Percentiles rank a stretch among this genome's conserved stretches.
Conservation (phyloP, 164 flowering plant genomes). For the Paratinospora sagittata region DNA sequence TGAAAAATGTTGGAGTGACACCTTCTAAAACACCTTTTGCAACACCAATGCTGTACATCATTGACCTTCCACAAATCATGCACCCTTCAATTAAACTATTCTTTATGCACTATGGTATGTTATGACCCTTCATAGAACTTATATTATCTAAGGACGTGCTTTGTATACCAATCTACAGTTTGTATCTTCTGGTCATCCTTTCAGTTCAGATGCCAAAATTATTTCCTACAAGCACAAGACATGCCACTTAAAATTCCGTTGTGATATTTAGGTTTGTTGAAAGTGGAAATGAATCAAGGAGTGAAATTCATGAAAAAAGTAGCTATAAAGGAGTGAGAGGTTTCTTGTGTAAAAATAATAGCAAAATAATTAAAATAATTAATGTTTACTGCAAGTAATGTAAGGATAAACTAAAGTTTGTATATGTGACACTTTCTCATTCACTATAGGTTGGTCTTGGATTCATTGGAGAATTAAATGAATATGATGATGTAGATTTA, state of each 20-base stretch:
- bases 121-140: not conserved
- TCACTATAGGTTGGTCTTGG: not conserved
- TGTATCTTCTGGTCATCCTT: no score
- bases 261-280: not conserved
- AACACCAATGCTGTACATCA: no score
- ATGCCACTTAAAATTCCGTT: not conserved
- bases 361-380: not conserved
- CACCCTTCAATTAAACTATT: not conserved
- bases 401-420: not conserved
- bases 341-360: not conserved
- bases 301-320: not conserved
- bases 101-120: not conserved
- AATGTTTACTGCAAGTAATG: not conserved
- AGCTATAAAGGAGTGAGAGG: not conserved
- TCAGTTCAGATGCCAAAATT: not conserved
- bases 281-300: not conserved
- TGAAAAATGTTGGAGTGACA: no score
- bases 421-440: not conserved
- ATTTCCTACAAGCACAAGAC: not conserved
- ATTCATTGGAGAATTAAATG: not conserved
- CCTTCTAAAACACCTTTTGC: no score
- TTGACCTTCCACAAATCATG: no score
- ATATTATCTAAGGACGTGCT: not conserved
- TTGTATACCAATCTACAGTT: not conserved
- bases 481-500: no score